A percentile compares a stretch with the other conserved stretches of the same genome.
Evolutionary conservation across 257 asterid species (phyloP).

Genomic region (Capsicum baccatum): DNA sequence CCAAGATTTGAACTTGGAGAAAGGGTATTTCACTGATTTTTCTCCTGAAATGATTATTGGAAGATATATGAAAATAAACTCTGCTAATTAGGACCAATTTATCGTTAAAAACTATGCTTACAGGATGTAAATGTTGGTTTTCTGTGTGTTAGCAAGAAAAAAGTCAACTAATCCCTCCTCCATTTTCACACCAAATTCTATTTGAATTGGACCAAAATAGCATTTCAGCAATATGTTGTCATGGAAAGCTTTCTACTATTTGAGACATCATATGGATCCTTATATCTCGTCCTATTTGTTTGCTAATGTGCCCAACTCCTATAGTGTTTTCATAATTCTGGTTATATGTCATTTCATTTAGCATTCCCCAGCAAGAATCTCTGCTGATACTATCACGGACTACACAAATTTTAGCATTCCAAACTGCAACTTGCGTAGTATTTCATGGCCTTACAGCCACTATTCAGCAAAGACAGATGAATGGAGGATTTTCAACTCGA

Average conservation of each 20-base stretch:
- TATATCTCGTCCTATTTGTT: background rate
- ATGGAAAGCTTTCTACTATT: background rate
- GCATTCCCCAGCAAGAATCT: background rate
- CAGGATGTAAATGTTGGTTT: background rate
- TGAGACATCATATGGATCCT: background rate
- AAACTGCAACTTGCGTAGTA: background rate
- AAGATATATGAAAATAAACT: constrained; percentile 40
- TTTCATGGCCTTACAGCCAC: background rate
- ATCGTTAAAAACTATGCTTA: background rate
- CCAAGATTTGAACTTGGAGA: constrained; percentile 58
- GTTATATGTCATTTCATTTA: background rate
- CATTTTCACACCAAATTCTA: background rate
- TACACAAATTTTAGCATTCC: background rate
- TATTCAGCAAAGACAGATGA: background rate
- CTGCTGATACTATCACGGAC: background rate
- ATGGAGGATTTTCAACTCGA: background rate
- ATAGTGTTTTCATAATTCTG: background rate
- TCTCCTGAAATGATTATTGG: constrained; percentile 54
- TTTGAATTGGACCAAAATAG: background rate
- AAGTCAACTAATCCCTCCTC: background rate
- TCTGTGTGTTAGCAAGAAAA: background rate
- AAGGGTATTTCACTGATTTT: constrained; percentile 46
- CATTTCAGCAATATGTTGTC: background rate
- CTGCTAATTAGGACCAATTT: constrained; percentile 36
- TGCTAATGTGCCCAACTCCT: background rate